These are phyloP conservation scores for Diaporthe humulicola DNA, from an alignment of 2,329 filamentous ascomycete species.

Conservation along the genomic window DNA sequence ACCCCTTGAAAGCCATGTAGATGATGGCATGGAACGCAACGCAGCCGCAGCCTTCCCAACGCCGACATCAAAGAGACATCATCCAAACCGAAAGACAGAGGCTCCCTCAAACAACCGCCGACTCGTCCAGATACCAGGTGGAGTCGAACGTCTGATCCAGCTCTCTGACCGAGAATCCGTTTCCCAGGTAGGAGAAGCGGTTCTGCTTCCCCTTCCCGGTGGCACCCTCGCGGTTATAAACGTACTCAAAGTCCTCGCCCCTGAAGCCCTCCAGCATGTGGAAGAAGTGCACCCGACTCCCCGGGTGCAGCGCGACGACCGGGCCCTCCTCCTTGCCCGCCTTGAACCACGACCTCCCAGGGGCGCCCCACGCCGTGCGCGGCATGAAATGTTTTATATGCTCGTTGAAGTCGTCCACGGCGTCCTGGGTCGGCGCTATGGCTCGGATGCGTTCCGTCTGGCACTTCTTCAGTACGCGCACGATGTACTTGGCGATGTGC, in stretches of 20 bases:
- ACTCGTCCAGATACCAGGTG: conserved; percentile 58
- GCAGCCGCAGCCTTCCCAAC: not conserved
- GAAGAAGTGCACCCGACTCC: conserved; percentile 65
- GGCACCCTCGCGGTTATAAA: conserved; percentile 50
- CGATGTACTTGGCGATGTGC: conserved; percentile 66
- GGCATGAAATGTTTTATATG: conserved; percentile 66
- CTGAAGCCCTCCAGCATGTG: conserved; percentile 65
- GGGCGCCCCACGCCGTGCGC: conserved; percentile 62
- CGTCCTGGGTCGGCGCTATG: conserved; percentile 58
- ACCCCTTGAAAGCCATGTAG: not conserved
- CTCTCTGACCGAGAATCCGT: conserved; percentile 65
- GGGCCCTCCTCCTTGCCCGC: conserved; percentile 56
- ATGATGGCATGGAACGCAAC: not conserved
- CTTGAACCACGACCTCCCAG: conserved; percentile 66
- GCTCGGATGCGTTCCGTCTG: conserved; percentile 64
- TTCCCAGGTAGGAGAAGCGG: conserved; percentile 65
- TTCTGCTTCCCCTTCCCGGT: conserved; percentile 50
- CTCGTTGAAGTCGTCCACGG: conserved; percentile 64
- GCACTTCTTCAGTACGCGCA: conserved; percentile 61
- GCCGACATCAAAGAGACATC: not conserved
- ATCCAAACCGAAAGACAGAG: not conserved
- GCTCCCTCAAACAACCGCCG: conserved; percentile 33
- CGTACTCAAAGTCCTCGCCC: conserved; percentile 67
- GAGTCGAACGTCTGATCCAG: conserved; percentile 52
- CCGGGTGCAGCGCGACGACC: conserved; percentile 64